Evolutionary conservation across 306 rosid species (phyloP), one percentile per base, ranked within the genome.

Genomic region (Clitoria ternatea): DNA sequence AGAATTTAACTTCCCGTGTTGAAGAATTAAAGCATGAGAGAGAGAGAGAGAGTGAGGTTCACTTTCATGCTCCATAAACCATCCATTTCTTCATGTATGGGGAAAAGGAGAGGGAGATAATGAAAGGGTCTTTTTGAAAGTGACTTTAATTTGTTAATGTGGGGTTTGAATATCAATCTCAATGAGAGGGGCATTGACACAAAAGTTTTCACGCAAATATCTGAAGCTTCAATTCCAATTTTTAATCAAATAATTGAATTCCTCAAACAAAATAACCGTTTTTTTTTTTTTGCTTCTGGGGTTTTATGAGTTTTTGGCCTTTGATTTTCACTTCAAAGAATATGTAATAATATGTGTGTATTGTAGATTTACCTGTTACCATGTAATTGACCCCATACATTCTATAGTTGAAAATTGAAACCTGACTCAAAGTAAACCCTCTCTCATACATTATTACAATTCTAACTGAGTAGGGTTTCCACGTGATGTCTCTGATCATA

Each of bases 61-160:
- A 71, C 75, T 85, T 78, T 83, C 76, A 81, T 18, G 65, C 67
- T 71, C 82, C 76, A 80, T 74, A 37, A 73, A 53, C 82, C 80
- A 68, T 82, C 81, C 83, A 73, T 76, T 69, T 50, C 61, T 83
- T 75, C 74, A 75, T 71, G 90, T 83, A 83, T 80, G 75, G 84
- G 79, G 2, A 84, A 80, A 82, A 76, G 87, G 66, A 7, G 73
- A 73, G 77, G 80, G 50, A 42, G 70, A 37, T 36, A 52, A 67
- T 39, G 49, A 82, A 82, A 74, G 84, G 79, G 53, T 60, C 75
- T 82, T 83, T 77, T 32, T 29, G 84, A 88, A 77, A 80, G 82
- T 68, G 86, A 78, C 79, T 64, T 83, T 61, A 61, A 60, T 61
- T 61, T 43, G 61, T 53, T 70, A 44, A 65, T 61, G 77, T 52